Conservation (phyloP, 164 flowering plant species). For the Echeveria elegans region DNA sequence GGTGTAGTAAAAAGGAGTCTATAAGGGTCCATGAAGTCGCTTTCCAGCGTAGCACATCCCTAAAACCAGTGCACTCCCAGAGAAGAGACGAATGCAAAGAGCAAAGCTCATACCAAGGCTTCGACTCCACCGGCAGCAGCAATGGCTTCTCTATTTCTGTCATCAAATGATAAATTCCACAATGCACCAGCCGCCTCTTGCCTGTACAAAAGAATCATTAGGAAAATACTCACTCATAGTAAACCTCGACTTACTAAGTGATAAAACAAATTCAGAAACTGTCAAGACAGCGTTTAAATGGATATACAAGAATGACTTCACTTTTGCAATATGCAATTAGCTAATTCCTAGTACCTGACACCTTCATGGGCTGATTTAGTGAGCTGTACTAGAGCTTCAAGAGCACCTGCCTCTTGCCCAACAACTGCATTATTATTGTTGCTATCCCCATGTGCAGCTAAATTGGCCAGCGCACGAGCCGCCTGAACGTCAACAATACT, state of each 20-base stretch:
- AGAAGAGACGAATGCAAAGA: no score
- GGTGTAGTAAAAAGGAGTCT: no score
- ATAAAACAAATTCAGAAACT: no score
- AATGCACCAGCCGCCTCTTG: conserved; percentile 99
- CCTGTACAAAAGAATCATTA: conserved; percentile 27
- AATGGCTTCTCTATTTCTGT: conserved; percentile 95
- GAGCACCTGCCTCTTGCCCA: conserved; percentile 96
- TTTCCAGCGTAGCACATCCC: no score
- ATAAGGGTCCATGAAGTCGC: no score
- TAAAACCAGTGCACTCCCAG: no score
- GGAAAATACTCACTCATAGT: no score
- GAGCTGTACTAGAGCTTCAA: conserved; percentile 93
- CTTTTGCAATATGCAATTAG: background rate
- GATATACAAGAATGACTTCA: background rate
- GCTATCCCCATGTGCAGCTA: conserved; percentile 99
- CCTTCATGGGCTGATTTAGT: conserved; percentile 89
- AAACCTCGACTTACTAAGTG: no score
- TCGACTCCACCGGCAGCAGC: conserved; percentile 96
- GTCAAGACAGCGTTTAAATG: background rate
- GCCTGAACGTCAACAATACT: conserved; percentile 46
- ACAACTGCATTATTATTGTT: conserved; percentile 92
- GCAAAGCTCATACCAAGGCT: conserved; percentile 95
- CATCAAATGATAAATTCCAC: conserved; percentile 98
- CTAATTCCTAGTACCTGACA: conserved; percentile 60
- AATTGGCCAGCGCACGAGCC: conserved; percentile 97